Evolutionary conservation across 192 early-diverging fungal species (phyloP).

Genomic region (Allomyces arbusculus): DNA sequence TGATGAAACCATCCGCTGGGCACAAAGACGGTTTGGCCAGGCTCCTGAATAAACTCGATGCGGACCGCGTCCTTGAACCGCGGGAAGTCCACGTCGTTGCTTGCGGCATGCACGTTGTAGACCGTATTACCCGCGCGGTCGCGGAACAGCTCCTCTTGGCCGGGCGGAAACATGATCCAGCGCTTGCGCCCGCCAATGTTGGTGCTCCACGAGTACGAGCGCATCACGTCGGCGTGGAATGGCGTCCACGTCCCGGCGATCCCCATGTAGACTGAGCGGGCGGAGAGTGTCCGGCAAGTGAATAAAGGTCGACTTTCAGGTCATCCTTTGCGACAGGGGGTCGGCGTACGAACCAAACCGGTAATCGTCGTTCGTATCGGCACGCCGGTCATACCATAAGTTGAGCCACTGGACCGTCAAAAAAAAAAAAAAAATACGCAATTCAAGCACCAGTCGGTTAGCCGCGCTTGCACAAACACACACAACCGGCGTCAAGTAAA

Average conservation of each 20-base stretch:
- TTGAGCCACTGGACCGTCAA: slow-evolving; percentile 52
- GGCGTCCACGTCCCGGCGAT: slow-evolving; percentile 49
- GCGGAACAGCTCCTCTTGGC: slow-evolving; percentile 35
- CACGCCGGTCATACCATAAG: slow-evolving; percentile 23
- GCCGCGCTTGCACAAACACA: neutral
- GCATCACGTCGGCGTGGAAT: slow-evolving; percentile 48
- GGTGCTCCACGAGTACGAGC: slow-evolving; percentile 53
- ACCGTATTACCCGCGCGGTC: slow-evolving; percentile 30
- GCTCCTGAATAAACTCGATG: slow-evolving; percentile 29
- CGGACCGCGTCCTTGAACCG: slow-evolving; percentile 18
- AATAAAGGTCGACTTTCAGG: too few relatives aligned
- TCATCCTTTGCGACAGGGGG: too few relatives aligned
- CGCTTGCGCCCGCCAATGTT: slow-evolving; percentile 51
- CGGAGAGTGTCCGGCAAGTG: neutral
- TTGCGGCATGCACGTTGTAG: slow-evolving; percentile 17
- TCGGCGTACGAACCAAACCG: slow-evolving; percentile 17
- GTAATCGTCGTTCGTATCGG: slow-evolving; percentile 35
- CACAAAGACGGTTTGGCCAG: slow-evolving; percentile 50
- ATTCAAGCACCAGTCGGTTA: neutral
- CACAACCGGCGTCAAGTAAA: neutral
- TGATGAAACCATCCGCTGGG: slow-evolving; percentile 59
- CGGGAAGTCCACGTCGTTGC: slow-evolving; percentile 30
- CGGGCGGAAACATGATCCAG: slow-evolving; percentile 47
- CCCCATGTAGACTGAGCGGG: slow-evolving; percentile 34
- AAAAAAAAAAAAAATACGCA: neutral